These are phyloP conservation scores for Diplocarpon rosae DNA, from an alignment of 2,329 filamentous ascomycete species.

Conservation along the genomic window DNA sequence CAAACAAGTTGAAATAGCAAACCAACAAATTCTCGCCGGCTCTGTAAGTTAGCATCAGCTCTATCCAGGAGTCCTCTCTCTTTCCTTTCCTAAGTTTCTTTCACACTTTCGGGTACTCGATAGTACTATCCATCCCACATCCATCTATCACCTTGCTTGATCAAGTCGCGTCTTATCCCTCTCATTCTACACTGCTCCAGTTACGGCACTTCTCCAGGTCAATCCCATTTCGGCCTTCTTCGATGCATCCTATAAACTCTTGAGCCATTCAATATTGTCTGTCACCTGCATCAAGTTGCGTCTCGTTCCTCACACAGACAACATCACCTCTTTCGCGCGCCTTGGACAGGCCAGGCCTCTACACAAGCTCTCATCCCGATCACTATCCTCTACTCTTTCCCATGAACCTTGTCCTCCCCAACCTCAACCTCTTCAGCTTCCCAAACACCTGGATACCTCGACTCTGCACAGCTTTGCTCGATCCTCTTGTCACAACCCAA, in stretches of 20 bases:
- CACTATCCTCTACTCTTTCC: background rate
- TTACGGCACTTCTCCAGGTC: too few relatives aligned
- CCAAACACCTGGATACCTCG: background rate
- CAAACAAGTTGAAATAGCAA: background rate
- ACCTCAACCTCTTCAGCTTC: background rate
- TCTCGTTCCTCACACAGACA: background rate
- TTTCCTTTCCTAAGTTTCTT: background rate
- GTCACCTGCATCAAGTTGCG: background rate
- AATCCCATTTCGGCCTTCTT: too few relatives aligned
- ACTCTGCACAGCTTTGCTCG: conserved; percentile 4
- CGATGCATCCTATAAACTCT: too few relatives aligned
- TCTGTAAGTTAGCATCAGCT: background rate
- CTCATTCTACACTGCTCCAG: background rate
- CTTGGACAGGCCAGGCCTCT: background rate
- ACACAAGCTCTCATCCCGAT: background rate
- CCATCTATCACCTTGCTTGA: background rate
- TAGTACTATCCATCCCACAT: background rate
- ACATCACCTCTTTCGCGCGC: background rate
- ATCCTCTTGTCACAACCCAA: background rate
- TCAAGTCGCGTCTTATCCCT: background rate
- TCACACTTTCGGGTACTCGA: background rate
- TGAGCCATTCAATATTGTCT: too few relatives aligned
- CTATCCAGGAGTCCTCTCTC: background rate
- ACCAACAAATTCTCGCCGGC: background rate
- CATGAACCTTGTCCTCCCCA: background rate